Evolutionary conservation across 1,139 yeast species (phyloP).

Genomic region (Debaryomyces sp.): DNA sequence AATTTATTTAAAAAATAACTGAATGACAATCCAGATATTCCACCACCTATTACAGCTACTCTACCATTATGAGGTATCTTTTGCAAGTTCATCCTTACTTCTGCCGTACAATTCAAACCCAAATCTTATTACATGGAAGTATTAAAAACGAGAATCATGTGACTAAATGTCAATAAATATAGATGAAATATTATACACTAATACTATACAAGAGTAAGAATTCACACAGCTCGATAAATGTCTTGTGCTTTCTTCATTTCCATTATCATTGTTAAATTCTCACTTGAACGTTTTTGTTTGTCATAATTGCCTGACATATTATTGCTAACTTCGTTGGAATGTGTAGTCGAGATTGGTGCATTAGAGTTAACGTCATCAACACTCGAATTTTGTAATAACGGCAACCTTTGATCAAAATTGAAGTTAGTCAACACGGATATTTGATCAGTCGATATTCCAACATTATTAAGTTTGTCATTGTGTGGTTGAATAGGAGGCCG

Average conservation of each 20-base stretch:
- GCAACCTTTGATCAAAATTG: constrained; percentile 33
- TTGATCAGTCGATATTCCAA: constrained; percentile 8
- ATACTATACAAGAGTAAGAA: neutral
- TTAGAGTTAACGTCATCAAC: constrained; percentile 14
- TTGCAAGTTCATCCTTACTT: neutral
- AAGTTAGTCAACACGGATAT: constrained; percentile 23
- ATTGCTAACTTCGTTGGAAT: neutral
- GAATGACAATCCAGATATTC: constrained; percentile 81
- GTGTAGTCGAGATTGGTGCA: neutral
- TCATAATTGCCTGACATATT: constrained; percentile 1
- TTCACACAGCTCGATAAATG: constrained; percentile 21
- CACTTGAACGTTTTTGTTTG: constrained; percentile 16
- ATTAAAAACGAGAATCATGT: neutral
- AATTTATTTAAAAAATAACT: constrained; percentile 71
- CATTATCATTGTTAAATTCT: constrained; percentile 21
- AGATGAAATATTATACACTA: neutral
- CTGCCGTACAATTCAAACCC: neutral
- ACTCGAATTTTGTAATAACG: constrained; percentile 33
- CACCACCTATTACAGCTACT: constrained; percentile 81
- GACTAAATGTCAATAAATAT: neutral
- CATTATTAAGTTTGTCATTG: neutral
- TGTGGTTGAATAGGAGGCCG: neutral
- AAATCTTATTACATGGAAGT: neutral
- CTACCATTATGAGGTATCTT: constrained; percentile 30
- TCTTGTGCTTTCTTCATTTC: constrained; percentile 20